Conservation (phyloP, 345 rosid species). For the Cardamine occulta region DNA sequence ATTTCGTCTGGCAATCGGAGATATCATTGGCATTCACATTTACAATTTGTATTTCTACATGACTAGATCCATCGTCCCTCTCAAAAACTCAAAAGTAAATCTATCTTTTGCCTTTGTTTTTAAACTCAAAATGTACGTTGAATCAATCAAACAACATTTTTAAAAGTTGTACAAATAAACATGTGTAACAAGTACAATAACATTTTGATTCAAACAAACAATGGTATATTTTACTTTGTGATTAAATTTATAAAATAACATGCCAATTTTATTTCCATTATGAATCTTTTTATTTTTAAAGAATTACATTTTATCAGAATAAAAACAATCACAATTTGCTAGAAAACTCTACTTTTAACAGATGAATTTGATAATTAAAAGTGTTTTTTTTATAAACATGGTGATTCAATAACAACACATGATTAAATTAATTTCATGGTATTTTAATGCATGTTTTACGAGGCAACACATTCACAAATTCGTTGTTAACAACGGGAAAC, state of each 20-base stretch:
- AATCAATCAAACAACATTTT: conserved; percentile 12
- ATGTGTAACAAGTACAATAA: conserved; percentile 29
- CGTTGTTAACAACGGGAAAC: neutral
- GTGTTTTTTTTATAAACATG: neutral
- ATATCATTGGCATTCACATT: neutral
- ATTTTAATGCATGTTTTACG: neutral
- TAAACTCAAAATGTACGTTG: neutral
- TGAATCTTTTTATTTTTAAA: neutral
- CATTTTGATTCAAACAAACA: neutral
- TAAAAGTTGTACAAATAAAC: neutral
- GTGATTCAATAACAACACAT: neutral
- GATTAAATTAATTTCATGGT: too few relatives aligned
- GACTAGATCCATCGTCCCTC: conserved; percentile 31
- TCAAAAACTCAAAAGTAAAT: neutral
- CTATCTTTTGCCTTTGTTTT: conserved; percentile 18
- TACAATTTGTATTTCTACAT: conserved; percentile 27
- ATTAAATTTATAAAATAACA: neutral
- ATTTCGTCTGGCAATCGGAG: neutral
- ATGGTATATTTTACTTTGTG: neutral
- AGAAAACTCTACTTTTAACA: neutral
- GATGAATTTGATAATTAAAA: neutral
- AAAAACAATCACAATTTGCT: neutral
- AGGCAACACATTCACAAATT: neutral
- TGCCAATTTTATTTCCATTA: neutral
- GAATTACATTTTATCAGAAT: neutral